Percentiles rank a stretch among this genome's conserved stretches.
Evolutionary conservation across 495 filamentous ascomycete genomes (phyloP).

Genomic region (Chaetomium tenue): DNA sequence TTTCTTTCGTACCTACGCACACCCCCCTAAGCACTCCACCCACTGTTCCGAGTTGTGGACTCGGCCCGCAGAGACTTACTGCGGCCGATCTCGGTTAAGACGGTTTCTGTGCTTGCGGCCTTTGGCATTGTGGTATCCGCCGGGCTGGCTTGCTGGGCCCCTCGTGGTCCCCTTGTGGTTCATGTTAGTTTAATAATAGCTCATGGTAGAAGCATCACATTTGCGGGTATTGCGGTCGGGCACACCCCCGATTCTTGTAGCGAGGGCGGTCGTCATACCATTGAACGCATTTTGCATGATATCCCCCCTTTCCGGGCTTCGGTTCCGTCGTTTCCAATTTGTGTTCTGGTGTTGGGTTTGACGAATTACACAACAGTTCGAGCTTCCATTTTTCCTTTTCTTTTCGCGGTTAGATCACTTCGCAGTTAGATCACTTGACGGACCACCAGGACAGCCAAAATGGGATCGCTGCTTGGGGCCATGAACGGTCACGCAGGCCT

Average conservation of each 20-base stretch:
- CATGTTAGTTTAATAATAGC: too few species aligned
- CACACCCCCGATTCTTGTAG: too few species aligned
- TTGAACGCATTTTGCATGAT: background rate
- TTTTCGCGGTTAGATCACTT: too few species aligned
- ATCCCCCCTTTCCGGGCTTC: background rate
- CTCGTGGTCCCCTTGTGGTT: too few species aligned
- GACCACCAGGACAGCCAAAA: background rate
- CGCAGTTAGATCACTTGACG: background rate
- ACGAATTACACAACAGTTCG: too few species aligned
- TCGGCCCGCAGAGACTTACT: background rate
- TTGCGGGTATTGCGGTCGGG: too few species aligned
- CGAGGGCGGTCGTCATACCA: background rate
- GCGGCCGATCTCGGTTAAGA: slow-evolving; percentile 9
- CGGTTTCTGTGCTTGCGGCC: too few species aligned
- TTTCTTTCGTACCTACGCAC: background rate
- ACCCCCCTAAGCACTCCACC: background rate
- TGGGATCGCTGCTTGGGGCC: background rate
- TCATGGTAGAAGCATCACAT: too few species aligned
- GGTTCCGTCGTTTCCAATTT: background rate
- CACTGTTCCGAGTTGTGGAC: background rate
- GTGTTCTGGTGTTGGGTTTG: background rate
- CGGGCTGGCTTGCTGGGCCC: background rate
- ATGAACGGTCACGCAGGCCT: background rate
- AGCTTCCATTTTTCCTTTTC: too few species aligned
- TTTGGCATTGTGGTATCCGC: too few species aligned